Base-by-base conservation (phyloP, 805 yeast species). In the Spathaspora boniae region DNA sequence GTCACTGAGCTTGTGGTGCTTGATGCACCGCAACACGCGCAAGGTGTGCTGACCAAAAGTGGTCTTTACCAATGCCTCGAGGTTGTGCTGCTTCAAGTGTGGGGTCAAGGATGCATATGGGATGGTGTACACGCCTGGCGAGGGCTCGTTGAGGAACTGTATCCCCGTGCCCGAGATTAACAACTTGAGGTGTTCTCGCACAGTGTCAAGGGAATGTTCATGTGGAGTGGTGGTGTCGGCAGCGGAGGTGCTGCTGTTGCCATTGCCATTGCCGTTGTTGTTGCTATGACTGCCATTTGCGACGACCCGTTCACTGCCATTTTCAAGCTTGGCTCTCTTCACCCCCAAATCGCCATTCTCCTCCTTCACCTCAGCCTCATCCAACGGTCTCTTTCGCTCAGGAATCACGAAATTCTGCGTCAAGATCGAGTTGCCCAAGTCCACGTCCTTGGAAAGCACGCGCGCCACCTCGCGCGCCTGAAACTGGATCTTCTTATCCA, bases 21-120 rank as follows among this genome's bases (percentile, higher is more conserved):
- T 77, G 21, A 93, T 72, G 47, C 95, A 84, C 44, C 94, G 78
- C 41, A 91, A 61, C 2, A 93, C 68, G 36, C 96, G 72, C 37
- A 84, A 70, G 0, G 89, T 76, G 12, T 80, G 72, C 6, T 72
- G 63, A 1, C 93, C 93, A 41, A 84, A 60, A 0, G 85, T 71
- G 2, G 78, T 62, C 37, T 79, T 74, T 27, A 85, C 51, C 17
- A 80, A 53, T 29, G 77, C 72, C 44, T 82, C 85, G 47, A 72
- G 75, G 12, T 71, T 71, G 38, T 63, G 60, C 29, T 69, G 65
- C 47, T 76, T 73, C 17, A 80, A 54, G 5, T 57, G 45, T 9
- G 72, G 66, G 22, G 64, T 56, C 15, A 85, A 47, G 23, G 70
- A 65, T 2, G 75, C 62, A 54, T 69, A 81, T 29, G 93, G 93